These are phyloP conservation scores for Fusarium sterilihyphosum DNA, from an alignment of 2,329 filamentous ascomycete species.

Conservation along the genomic window DNA sequence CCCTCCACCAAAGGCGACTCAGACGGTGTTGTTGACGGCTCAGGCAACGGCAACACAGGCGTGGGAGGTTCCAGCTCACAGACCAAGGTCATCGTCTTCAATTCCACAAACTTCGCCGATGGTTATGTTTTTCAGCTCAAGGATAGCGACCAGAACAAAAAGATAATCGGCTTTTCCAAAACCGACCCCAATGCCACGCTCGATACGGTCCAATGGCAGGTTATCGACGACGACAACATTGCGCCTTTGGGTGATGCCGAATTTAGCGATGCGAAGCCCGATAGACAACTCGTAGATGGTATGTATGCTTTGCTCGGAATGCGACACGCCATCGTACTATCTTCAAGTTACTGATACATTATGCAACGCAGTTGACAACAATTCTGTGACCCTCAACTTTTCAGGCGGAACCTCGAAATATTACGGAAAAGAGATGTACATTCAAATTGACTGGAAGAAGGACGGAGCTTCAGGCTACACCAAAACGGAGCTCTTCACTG, in stretches of 20 bases:
- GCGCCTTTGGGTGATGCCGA: neutral
- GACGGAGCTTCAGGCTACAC: neutral
- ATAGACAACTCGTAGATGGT: neutral
- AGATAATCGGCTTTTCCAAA: neutral
- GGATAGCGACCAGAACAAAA: neutral
- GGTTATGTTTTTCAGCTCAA: neutral
- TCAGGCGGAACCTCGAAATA: neutral
- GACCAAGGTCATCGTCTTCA: neutral
- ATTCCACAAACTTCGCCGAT: neutral
- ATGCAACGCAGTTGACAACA: neutral
- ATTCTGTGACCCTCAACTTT: neutral
- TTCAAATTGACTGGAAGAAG: conserved; percentile 18
- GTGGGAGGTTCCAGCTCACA: neutral
- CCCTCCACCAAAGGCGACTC: neutral
- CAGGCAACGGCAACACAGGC: neutral
- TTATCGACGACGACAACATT: neutral
- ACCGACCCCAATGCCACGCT: neutral
- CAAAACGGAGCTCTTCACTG: conserved; percentile 17
- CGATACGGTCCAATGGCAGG: neutral
- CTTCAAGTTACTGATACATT: neutral
- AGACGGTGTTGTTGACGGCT: neutral
- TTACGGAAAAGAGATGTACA: conserved; percentile 11
- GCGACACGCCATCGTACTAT: neutral
- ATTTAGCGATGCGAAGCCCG: neutral
- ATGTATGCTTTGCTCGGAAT: neutral